Evolutionary conservation across 179 eudicot genomes (phyloP), one percentile per base, ranked within the genome.

Genomic region (Sideroxylon spinosum): DNA sequence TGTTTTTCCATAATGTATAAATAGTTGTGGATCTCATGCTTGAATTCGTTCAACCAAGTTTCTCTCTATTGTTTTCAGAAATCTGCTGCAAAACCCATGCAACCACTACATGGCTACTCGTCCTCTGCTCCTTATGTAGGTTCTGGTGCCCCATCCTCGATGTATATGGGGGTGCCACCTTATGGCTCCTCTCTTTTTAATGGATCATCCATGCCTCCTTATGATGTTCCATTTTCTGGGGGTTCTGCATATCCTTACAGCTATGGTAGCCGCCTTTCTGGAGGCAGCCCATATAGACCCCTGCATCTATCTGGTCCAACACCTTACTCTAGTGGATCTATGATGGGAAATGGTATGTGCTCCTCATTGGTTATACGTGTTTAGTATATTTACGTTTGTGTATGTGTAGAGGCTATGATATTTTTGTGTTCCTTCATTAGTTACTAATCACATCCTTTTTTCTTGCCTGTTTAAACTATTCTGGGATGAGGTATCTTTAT

Each of bases 261-360:
- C 76, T 93, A 89, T 74, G 91, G 92, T 12, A 79, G 78, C 67
- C 97, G 99, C 56, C 77, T 87, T 63, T 81, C 97, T 78, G 98
- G 94, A 67, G 98, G 95, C 68, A 95, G 95, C 86, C 98, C 99
- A 10, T 95, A 84, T 83, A 86, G 95, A 14, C 89, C 95, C 57
- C 68, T 93, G 79, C 98, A 88, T 86, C 29, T 91, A 25, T 83
- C 98, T 73, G 91, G 87, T 53, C 95, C 93, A 68, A 81, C 97
- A 67, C 90, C 97, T 19, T 95, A 93, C 78, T 82, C 97, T 67
- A 84, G 93, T 79, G 91, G 93, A 82, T 90, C 92, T 71, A 82
- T 91, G 87, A 85, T 94, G 79, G 92, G 91, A 84, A 92, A 87
- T 81, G 94, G 97, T 92, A 86, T 19, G 19, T 19, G 48, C 7